Base-by-base conservation (phyloP, 2,329 filamentous ascomycete species). In the Calonectria pseudoturangicola region DNA sequence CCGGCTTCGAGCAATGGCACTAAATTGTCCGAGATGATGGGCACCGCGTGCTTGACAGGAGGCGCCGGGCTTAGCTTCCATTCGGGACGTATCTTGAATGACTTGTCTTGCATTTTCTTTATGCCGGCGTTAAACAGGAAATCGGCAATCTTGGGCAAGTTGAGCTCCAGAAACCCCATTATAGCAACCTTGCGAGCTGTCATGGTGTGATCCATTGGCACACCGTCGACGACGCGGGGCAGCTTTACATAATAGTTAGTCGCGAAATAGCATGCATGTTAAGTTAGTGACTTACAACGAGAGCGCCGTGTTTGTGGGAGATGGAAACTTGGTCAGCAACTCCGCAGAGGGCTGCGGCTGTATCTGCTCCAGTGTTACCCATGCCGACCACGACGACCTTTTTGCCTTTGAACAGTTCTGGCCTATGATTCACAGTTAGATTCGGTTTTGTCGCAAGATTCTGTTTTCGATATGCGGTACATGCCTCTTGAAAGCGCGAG, bases 311-410 rank as follows among this genome's bases (percentile, higher is more conserved):
- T 0, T 83, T 83, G 48, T 87, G 86, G 10, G 86, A 85, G 12
- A 86, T 74, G 77, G 85, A 88, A 4, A 87, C 79, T 45, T 86
- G 83, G 4, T 81, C 75, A 0, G 84, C 84, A 9, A 83, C 77
- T 0, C 80, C 79, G 0, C 82, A 76, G 6, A 88, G 78, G 6
- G 79, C 78, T 2, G 83, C 71, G 15, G 79, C 79, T 0, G 79
- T 79, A 28, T 82, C 81, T 21, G 76, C 79, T 1, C 77, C 78
- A 1, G 84, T 87, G 56, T 84, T 85, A 18, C 84, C 84, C 30
- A 87, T 76, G 7, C 87, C 87, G 2, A 88, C 79, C 0, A 89
- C 79, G 0, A 88, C 69, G 2, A 88, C 85, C 12, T 79, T 85
- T 73, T 87, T 85, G 8, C 79, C 83, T 15, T 82, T 80, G 76